Percentiles rank a stretch among this genome's conserved stretches.
phyloP scores from a whole-genome alignment of 2,329 filamentous ascomycete genomes.

The Aaosphaeria arxii region DNA sequence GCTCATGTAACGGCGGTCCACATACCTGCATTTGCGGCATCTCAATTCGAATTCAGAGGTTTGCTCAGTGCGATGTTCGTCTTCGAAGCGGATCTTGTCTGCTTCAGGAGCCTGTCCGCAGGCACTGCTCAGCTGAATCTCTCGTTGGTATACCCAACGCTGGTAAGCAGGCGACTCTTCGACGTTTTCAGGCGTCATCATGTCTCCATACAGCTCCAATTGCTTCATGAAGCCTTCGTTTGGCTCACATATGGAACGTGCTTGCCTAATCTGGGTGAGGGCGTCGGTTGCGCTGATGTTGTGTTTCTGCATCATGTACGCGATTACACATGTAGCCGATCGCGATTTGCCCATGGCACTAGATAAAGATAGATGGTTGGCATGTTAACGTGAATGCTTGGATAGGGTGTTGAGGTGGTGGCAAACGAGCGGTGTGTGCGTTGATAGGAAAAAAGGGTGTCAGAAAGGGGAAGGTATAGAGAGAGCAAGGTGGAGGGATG shows the following conservation, averaged over 20 bases:
- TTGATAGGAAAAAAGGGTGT: slow-evolving; percentile 9
- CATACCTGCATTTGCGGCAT: slow-evolving; percentile 86
- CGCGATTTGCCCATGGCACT: slow-evolving; percentile 97
- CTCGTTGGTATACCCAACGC: slow-evolving; percentile 67
- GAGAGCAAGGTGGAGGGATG: slow-evolving; percentile 7
- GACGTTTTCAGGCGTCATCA: slow-evolving; percentile 72
- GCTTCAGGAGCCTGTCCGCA: slow-evolving; percentile 75
- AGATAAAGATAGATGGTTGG: slow-evolving; percentile 31
- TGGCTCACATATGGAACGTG: slow-evolving; percentile 77
- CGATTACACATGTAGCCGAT: slow-evolving; percentile 78
- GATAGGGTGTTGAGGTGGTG: slow-evolving; percentile 18
- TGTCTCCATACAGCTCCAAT: slow-evolving; percentile 80
- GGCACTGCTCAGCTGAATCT: slow-evolving; percentile 65
- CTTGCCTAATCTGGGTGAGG: slow-evolving; percentile 65
- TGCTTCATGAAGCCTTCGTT: slow-evolving; percentile 92
- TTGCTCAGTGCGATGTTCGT: slow-evolving; percentile 53
- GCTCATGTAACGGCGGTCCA: slow-evolving; percentile 6
- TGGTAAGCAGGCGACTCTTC: slow-evolving; percentile 75
- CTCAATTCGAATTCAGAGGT: slow-evolving; percentile 61
- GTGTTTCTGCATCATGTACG: slow-evolving; percentile 70
- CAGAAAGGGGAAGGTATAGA: slow-evolving; percentile 15
- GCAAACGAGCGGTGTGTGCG: slow-evolving; percentile 35
- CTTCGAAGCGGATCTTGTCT: slow-evolving; percentile 76
- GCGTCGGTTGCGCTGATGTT: slow-evolving; percentile 59
- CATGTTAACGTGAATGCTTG: slow-evolving; percentile 28